phyloP scores from a whole-genome alignment of 805 yeast species.

The Candida railenensis region DNA sequence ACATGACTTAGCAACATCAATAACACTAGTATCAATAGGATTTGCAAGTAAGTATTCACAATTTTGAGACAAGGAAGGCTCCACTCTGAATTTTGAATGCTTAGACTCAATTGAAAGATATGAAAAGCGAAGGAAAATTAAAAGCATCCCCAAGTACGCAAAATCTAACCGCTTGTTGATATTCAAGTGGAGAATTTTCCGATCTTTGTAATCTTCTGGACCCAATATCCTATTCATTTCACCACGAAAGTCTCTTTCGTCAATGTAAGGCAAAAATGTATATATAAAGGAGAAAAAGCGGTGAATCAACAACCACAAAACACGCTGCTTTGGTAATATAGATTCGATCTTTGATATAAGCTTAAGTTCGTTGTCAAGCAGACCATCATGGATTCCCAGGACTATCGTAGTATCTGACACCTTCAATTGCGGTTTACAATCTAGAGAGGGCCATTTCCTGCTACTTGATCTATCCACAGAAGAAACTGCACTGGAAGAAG shows the following conservation, averaged over 20 bases:
- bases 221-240: constrained; percentile 45
- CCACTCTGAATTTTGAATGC: constrained; percentile 8
- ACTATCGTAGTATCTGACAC: neutral
- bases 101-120: constrained; percentile 23
- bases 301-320: constrained; percentile 53
- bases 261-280: constrained; percentile 61
- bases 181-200: constrained; percentile 15
- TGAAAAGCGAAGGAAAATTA: constrained; percentile 36
- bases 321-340: constrained; percentile 49
- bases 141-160: constrained; percentile 30
- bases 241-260: constrained; percentile 49
- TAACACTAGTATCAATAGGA: constrained; percentile 39
- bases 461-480: neutral
- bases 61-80: constrained; percentile 4
- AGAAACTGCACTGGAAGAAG: neutral
- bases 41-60: constrained; percentile 31
- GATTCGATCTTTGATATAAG: constrained; percentile 30
- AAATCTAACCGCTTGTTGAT: constrained; percentile 32
- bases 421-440: neutral
- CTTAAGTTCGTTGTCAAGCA: constrained; percentile 24
- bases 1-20: constrained; percentile 48
- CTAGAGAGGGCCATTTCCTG: neutral
- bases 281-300: constrained; percentile 58
- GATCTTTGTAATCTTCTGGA: constrained; percentile 19
- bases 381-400: neutral